These are phyloP conservation scores for Enterospora canceri DNA, from an alignment of 371 early-diverging fungal genomes.

Conservation along the genomic window DNA sequence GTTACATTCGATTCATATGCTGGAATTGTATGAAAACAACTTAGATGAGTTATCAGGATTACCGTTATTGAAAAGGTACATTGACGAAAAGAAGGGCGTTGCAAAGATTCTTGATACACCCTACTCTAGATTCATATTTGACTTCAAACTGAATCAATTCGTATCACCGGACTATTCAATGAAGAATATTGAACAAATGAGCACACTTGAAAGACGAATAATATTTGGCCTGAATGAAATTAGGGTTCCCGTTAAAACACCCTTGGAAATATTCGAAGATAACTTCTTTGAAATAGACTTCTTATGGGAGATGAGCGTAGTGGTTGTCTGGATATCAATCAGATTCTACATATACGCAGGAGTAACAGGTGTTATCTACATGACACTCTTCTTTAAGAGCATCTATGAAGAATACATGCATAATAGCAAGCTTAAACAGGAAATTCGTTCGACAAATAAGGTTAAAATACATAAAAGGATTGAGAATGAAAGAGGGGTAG, in stretches of 20 bases:
- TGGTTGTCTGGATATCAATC: constrained; percentile 1
- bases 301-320: constrained; percentile 31
- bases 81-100: neutral
- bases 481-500: neutral
- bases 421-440: constrained; percentile 16
- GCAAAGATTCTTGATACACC: constrained; percentile 14
- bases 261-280: constrained; percentile 41
- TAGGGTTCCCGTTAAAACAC: constrained; percentile 17
- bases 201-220: no score
- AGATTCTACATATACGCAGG: constrained; percentile 23
- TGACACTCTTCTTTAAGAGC: constrained; percentile 39
- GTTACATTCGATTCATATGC: neutral
- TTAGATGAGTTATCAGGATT: neutral
- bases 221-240: constrained; percentile 24
- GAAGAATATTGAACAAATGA: no score
- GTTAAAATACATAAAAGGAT: neutral
- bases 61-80: neutral
- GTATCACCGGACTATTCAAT: neutral
- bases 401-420: constrained; percentile 40
- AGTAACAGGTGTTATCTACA: constrained; percentile 16
- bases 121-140: neutral
- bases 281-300: constrained; percentile 38
- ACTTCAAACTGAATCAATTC: neutral
- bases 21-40: neutral
- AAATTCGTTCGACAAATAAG: neutral